phyloP scores from a whole-genome alignment of 2,329 filamentous ascomycete species.

The Penicillium sp. region DNA sequence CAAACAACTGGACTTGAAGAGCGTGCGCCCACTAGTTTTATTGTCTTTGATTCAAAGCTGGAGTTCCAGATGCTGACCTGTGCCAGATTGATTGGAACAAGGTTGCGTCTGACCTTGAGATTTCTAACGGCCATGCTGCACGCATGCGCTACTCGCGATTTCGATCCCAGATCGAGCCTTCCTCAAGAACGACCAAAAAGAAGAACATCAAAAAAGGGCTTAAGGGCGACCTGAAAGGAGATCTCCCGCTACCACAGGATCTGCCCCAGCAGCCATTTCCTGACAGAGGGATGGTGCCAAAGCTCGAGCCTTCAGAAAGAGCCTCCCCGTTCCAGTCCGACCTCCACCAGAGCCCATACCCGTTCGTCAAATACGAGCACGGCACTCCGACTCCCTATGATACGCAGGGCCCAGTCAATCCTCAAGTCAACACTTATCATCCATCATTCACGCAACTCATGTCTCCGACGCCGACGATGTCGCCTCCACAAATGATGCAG shows the following conservation, averaged over 20 bases:
- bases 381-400: neutral
- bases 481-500: too few relatives aligned
- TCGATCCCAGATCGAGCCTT: constrained; percentile 53
- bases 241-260: constrained; percentile 9
- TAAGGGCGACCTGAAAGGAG: constrained; percentile 16
- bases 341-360: constrained; percentile 9
- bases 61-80: neutral
- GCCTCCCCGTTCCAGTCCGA: constrained; percentile 7
- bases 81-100: constrained; percentile 55
- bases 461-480: neutral
- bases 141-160: constrained; percentile 60
- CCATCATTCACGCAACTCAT: neutral
- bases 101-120: constrained; percentile 52
- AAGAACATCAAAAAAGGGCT: constrained; percentile 26
- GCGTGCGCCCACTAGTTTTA: constrained; percentile 36
- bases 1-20: constrained; percentile 57
- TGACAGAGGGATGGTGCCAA: constrained; percentile 1
- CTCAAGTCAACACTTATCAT: constrained; percentile 14
- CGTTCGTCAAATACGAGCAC: constrained; percentile 29
- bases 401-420: constrained; percentile 1
- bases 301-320: constrained; percentile 13
- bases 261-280: neutral
- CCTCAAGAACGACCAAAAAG: constrained; percentile 28
- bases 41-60: neutral
- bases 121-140: constrained; percentile 59